Evolutionary conservation across 192 early-diverging fungal species (phyloP).

Genomic region (Mortierella claussenii): DNA sequence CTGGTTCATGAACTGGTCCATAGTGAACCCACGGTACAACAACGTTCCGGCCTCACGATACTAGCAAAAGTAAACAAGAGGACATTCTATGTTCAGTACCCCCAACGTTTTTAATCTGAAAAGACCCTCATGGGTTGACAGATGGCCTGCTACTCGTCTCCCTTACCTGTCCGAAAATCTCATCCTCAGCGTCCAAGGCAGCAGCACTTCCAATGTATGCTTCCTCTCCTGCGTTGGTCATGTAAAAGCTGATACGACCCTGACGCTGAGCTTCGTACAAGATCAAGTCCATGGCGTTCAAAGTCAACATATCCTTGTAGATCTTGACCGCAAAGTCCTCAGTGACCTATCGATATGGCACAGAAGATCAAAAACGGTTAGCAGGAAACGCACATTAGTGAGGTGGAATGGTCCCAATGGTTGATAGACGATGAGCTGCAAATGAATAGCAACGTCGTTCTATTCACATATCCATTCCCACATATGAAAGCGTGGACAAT

Average conservation of each 20-base stretch:
- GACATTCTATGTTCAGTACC: no score
- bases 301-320: slow-evolving; percentile 90
- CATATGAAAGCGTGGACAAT: no score
- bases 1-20: slow-evolving; percentile 97
- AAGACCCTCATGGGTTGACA: no score
- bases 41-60: slow-evolving; percentile 97
- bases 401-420: no score
- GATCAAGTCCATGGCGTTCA: slow-evolving; percentile 94
- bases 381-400: neutral
- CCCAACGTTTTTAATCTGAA: no score
- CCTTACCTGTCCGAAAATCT: slow-evolving; percentile 93
- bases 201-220: slow-evolving; percentile 93
- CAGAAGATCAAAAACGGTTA: neutral
- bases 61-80: slow-evolving; percentile 52
- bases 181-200: slow-evolving; percentile 85
- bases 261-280: slow-evolving; percentile 98
- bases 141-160: no score
- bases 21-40: slow-evolving; percentile 93
- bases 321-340: slow-evolving; percentile 82
- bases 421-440: no score
- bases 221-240: slow-evolving; percentile 99
- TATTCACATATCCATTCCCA: no score
- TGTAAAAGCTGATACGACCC: slow-evolving; percentile 98
- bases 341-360: slow-evolving; percentile 63
- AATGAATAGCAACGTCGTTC: no score